Evolutionary conservation across 768 basidiomycete species (phyloP).

Genomic region (Boletus tomentosulus): DNA sequence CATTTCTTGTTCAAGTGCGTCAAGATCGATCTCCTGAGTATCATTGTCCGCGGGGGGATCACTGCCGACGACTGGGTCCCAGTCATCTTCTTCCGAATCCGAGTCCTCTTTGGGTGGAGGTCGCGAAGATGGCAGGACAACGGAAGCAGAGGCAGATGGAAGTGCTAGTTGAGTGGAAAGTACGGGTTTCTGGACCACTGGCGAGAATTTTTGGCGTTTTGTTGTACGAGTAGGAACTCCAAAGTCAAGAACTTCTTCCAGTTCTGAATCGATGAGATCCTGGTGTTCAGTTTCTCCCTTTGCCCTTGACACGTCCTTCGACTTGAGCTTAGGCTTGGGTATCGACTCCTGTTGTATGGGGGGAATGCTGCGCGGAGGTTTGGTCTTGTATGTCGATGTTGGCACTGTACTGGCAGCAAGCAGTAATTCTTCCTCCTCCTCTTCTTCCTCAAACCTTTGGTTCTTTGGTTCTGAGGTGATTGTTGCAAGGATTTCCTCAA

Average conservation of each 20-base stretch:
- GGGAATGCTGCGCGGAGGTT: constrained; percentile 22
- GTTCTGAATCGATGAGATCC: constrained; percentile 26
- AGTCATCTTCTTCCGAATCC: constrained; percentile 48
- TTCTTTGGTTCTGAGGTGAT: constrained; percentile 24
- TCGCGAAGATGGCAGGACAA: constrained; percentile 29
- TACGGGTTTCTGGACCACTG: constrained; percentile 17
- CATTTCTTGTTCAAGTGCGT: constrained; percentile 35
- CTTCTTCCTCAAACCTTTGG: constrained; percentile 25
- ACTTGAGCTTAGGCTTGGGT: constrained; percentile 26
- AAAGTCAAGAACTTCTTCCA: constrained; percentile 47
- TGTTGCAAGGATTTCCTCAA: constrained; percentile 38
- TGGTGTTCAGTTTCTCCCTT: constrained; percentile 19
- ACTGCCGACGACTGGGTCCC: constrained; percentile 43
- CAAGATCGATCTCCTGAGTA: constrained; percentile 33
- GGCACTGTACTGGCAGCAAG: constrained; percentile 17
- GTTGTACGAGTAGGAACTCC: constrained; percentile 40
- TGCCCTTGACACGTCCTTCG: constrained; percentile 19
- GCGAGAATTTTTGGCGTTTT: constrained; percentile 30
- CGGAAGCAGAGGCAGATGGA: constrained; percentile 31
- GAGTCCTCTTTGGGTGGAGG: constrained; percentile 30
- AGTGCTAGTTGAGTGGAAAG: constrained; percentile 34
- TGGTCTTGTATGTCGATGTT: constrained; percentile 30
- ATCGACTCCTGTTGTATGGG: constrained; percentile 21
- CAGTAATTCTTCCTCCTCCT: constrained; percentile 33
- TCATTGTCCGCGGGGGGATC: constrained; percentile 26